A percentile compares a stretch with the other conserved stretches of the same genome.
phyloP scores from a whole-genome alignment of 208 protist genomes.

The Trypanosoma mega region DNA sequence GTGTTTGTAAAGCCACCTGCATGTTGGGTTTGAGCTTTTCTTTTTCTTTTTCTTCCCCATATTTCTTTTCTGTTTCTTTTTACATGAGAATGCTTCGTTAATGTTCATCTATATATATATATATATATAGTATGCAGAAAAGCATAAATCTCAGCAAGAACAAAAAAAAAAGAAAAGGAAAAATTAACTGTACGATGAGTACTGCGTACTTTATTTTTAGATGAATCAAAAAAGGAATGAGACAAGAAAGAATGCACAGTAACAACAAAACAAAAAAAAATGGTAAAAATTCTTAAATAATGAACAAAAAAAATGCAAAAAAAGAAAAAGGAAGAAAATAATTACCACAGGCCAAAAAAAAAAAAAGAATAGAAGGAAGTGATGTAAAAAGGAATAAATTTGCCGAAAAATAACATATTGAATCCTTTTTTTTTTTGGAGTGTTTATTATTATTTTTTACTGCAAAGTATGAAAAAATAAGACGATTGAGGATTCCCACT shows the following conservation, averaged over 20 bases:
- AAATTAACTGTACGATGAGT: not conserved
- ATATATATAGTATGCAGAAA: too few relatives aligned
- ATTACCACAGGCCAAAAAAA: not conserved
- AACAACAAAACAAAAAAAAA: not conserved
- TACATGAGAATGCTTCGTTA: too few relatives aligned
- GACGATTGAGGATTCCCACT: not conserved
- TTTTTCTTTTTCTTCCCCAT: too few relatives aligned
- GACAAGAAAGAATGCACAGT: not conserved
- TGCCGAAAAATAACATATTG: not conserved
- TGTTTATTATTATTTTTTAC: not conserved
- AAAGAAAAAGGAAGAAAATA: not conserved
- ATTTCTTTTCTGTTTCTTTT: too few relatives aligned
- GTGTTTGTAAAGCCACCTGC: not conserved
- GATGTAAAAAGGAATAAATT: not conserved
- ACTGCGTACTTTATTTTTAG: slow-evolving; percentile 3
- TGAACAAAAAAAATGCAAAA: not conserved
- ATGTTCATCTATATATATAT: too few relatives aligned
- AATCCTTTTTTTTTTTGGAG: slow-evolving; percentile 1
- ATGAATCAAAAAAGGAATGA: slow-evolving; percentile 5
- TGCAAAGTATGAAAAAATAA: not conserved
- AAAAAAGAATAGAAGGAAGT: not conserved
- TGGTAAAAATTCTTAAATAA: not conserved
- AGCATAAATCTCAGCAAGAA: too few relatives aligned
- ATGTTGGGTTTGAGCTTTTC: not conserved
- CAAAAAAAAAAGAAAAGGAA: not conserved